A percentile compares a stretch with the other conserved stretches of the same genome.
Evolutionary conservation across 202 grass and related monocot species (phyloP).

Genomic region (Musa balbisiana): DNA sequence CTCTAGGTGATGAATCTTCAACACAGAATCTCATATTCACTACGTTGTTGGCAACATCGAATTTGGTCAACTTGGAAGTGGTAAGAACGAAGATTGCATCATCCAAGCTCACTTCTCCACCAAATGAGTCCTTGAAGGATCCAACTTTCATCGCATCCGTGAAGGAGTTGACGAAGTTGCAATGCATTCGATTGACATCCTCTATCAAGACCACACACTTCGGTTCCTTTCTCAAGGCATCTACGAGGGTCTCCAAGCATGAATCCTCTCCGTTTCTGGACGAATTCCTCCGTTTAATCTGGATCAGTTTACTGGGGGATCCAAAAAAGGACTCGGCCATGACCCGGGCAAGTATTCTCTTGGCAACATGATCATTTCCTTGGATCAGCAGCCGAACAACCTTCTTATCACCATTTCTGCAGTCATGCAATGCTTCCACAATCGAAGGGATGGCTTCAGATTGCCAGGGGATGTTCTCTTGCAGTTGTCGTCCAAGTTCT

Average conservation of each 20-base stretch:
- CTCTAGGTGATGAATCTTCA: neutral
- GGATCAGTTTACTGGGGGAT: slow-evolving; percentile 26
- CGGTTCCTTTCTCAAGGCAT: neutral
- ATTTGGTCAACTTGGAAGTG: neutral
- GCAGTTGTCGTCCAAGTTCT: slow-evolving; percentile 43
- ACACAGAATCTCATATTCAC: neutral
- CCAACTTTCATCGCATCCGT: neutral
- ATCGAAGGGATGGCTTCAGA: slow-evolving; percentile 28
- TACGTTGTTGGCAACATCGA: neutral
- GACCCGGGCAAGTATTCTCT: slow-evolving; percentile 31
- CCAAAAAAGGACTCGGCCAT: slow-evolving; percentile 39
- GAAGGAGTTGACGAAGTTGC: neutral
- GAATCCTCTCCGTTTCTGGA: neutral
- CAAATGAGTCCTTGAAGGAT: neutral
- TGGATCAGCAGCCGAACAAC: slow-evolving; percentile 42
- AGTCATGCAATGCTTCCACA: slow-evolving; percentile 29
- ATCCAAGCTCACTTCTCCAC: neutral
- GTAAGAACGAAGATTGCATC: slow-evolving; percentile 6
- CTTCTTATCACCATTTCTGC: slow-evolving; percentile 21
- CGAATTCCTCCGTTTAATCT: slow-evolving; percentile 14
- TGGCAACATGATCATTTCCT: slow-evolving; percentile 43
- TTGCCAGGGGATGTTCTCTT: slow-evolving; percentile 69
- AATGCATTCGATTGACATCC: neutral
- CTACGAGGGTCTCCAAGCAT: neutral
- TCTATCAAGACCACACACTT: slow-evolving; percentile 1